A percentile compares a stretch with the other conserved stretches of the same genome.
Evolutionary conservation across 2,329 filamentous ascomycete genomes (phyloP).

Genomic region (Cladophialophora carrionii): DNA sequence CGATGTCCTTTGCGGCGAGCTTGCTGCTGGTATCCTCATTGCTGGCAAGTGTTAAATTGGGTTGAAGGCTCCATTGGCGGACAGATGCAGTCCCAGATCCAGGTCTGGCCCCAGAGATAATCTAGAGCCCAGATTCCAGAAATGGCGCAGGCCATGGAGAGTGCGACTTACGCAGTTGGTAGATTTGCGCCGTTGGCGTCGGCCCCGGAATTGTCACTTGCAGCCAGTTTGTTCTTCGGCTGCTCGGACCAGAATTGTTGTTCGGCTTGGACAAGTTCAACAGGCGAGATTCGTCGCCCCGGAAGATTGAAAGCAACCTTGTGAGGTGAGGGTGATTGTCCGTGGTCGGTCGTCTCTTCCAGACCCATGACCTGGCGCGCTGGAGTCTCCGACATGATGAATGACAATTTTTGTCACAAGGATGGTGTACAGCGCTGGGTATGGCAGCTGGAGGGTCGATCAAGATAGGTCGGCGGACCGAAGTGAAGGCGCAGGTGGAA

Average conservation of each 20-base stretch:
- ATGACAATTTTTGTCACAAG: conserved; percentile 8
- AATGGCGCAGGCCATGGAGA: neutral
- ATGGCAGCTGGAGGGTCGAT: neutral
- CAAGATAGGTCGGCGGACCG: neutral
- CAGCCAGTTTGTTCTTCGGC: conserved; percentile 22
- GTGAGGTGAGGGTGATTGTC: neutral
- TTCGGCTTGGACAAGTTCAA: neutral
- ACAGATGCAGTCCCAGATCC: too few relatives aligned
- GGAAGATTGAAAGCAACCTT: neutral
- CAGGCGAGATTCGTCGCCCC: neutral
- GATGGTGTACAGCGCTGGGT: neutral
- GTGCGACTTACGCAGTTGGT: conserved; percentile 18
- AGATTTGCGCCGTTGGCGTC: conserved; percentile 13
- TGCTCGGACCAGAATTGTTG: conserved; percentile 16
- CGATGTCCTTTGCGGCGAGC: conserved; percentile 5
- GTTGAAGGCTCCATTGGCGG: neutral
- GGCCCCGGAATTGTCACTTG: conserved; percentile 9
- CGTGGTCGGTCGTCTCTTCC: neutral
- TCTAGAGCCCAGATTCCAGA: conserved; percentile 14
- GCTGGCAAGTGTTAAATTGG: conserved; percentile 15
- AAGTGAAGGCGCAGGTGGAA: conserved; percentile 6
- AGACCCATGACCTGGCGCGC: neutral
- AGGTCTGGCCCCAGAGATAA: conserved; percentile 5
- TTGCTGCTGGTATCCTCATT: neutral
- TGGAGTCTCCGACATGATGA: conserved; percentile 15